These are phyloP conservation scores for Marchantia polymorpha DNA, from an alignment of 225 moss, liverwort and hornwort species.

Conservation along the genomic window DNA sequence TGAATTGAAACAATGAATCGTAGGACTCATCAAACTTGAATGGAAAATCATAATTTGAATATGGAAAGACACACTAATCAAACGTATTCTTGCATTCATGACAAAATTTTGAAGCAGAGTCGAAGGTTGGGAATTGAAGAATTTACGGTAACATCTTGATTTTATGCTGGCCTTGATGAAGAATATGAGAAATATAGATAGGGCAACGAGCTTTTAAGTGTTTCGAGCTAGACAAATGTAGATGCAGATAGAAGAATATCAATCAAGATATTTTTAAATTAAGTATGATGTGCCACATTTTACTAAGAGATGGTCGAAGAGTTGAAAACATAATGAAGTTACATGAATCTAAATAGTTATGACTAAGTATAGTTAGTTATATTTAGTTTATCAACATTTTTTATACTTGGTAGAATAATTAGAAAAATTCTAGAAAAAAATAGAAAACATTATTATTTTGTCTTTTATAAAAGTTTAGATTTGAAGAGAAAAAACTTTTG, in stretches of 20 bases:
- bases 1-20: conserved; percentile 41
- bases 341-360: no score
- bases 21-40: conserved; percentile 33
- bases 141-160: conserved; percentile 73
- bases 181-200: conserved; percentile 38
- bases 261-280: conserved; percentile 69
- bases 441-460: no score
- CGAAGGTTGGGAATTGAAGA: conserved; percentile 53
- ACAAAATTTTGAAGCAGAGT: conserved; percentile 68
- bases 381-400: no score
- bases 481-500: no score
- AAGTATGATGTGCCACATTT: conserved; percentile 80
- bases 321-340: conserved; percentile 68
- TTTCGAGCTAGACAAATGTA: conserved; percentile 23
- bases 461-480: no score
- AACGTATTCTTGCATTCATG: conserved; percentile 77
- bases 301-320: conserved; percentile 60
- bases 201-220: conserved; percentile 45
- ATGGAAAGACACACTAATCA: conserved; percentile 21
- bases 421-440: no score
- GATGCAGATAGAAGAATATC: conserved; percentile 54
- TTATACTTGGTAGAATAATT: no score
- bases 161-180: conserved; percentile 46
- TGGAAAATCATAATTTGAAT: conserved; percentile 39
- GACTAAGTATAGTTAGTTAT: no score